Percentiles rank a stretch among this genome's conserved stretches.
phyloP scores from a whole-genome alignment of 2,329 filamentous ascomycete genomes.

The Cladorrhinum sp. region DNA sequence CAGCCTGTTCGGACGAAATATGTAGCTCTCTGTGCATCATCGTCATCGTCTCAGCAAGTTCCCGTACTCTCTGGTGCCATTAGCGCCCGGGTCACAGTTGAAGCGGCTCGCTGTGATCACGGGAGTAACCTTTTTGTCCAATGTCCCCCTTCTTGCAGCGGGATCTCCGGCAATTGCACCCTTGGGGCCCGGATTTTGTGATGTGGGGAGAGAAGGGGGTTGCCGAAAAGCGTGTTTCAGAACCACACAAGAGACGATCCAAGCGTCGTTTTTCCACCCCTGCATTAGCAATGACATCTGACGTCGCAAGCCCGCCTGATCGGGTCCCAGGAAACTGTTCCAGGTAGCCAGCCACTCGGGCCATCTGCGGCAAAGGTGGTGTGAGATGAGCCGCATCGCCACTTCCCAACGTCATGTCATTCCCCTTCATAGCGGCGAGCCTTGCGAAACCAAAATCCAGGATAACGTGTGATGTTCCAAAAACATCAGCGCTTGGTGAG shows the following conservation, averaged over 20 bases:
- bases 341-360: conserved; percentile 17
- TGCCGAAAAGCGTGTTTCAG: conserved; percentile 23
- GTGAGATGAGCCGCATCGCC: conserved; percentile 27
- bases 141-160: conserved; percentile 4
- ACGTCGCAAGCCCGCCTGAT: conserved; percentile 28
- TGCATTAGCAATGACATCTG: conserved; percentile 27
- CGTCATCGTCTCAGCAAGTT: not conserved
- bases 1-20: conserved; percentile 1
- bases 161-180: not conserved
- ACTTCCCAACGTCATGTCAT: conserved; percentile 22
- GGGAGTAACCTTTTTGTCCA: not conserved
- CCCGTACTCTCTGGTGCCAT: not conserved
- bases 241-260: conserved; percentile 21
- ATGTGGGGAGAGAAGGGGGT: conserved; percentile 1
- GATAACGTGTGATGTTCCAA: not conserved
- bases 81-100: not conserved
- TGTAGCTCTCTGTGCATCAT: not conserved
- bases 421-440: conserved; percentile 3
- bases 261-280: conserved; percentile 22
- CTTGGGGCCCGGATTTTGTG: not conserved
- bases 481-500: not conserved
- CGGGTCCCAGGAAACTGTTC: conserved; percentile 25
- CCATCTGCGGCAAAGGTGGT: conserved; percentile 15
- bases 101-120: not conserved
- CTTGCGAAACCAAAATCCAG: too few species aligned